These are phyloP conservation scores for Aquilaria agallochum DNA, from an alignment of 441 rosid species.

Conservation along the genomic window DNA sequence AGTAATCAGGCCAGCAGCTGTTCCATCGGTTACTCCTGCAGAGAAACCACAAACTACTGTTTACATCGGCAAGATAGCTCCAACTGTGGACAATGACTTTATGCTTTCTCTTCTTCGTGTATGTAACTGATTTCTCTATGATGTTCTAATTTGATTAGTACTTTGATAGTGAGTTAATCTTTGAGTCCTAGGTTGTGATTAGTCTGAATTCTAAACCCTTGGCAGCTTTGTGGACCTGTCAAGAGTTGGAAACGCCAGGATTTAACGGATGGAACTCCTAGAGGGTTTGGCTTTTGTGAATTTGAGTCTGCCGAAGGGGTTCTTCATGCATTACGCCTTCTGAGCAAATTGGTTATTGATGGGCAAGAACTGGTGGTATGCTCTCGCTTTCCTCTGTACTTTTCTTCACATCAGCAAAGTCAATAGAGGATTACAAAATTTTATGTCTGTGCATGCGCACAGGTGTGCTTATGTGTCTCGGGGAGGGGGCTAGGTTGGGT, in stretches of 20 bases:
- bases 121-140: neutral
- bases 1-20: conserved; percentile 58
- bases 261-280: conserved; percentile 79
- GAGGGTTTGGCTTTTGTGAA: conserved; percentile 95
- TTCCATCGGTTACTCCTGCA: conserved; percentile 60
- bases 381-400: neutral
- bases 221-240: conserved; percentile 91
- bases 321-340: conserved; percentile 91
- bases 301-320: conserved; percentile 96
- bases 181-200: conserved; percentile 10
- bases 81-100: conserved; percentile 83
- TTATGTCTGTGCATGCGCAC: too few relatives aligned
- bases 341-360: conserved; percentile 82
- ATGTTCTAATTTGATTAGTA: conserved; percentile 4
- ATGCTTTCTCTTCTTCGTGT: conserved; percentile 68
- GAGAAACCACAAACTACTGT: conserved; percentile 97
- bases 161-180: conserved; percentile 1
- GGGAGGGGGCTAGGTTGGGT: too few relatives aligned
- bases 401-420: too few relatives aligned
- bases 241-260: conserved; percentile 92
- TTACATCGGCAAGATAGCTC: conserved; percentile 94
- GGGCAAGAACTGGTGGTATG: conserved; percentile 95
- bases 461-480: too few relatives aligned
- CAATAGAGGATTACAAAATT: too few relatives aligned
- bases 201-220: conserved; percentile 17